phyloP scores from a whole-genome alignment of 768 basidiomycete species.

The Coprinopsis sp. region DNA sequence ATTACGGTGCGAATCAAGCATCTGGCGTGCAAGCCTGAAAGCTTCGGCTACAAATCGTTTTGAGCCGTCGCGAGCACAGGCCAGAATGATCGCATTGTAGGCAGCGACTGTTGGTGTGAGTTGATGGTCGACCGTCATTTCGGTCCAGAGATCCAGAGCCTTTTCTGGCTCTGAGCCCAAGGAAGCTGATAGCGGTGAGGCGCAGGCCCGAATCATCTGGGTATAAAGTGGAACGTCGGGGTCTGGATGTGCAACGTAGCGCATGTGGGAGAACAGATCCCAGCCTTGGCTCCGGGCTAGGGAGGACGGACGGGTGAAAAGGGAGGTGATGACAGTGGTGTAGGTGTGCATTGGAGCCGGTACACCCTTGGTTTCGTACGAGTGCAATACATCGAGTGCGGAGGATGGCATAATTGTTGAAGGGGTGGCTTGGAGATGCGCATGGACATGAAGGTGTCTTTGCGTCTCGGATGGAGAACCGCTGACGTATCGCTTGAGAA shows the following conservation, averaged over 20 bases:
- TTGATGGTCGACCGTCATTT: constrained; percentile 76
- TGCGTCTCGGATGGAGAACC: constrained; percentile 46
- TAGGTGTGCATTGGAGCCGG: constrained; percentile 76
- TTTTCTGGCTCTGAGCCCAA: constrained; percentile 77
- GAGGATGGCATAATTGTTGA: constrained; percentile 46
- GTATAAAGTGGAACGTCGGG: constrained; percentile 74
- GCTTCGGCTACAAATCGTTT: constrained; percentile 72
- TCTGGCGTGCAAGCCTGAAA: constrained; percentile 79
- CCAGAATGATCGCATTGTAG: constrained; percentile 80
- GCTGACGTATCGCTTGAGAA: constrained; percentile 14
- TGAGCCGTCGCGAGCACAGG: constrained; percentile 65
- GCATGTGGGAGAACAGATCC: constrained; percentile 95
- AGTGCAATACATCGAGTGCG: constrained; percentile 65
- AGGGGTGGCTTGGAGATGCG: constrained; percentile 51
- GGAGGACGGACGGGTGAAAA: constrained; percentile 46
- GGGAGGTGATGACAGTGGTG: constrained; percentile 57
- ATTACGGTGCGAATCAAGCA: constrained; percentile 76
- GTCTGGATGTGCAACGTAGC: constrained; percentile 84
- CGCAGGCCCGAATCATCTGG: constrained; percentile 86
- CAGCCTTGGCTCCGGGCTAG: constrained; percentile 74
- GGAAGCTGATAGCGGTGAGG: constrained; percentile 40
- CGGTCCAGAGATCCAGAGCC: constrained; percentile 88
- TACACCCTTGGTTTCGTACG: constrained; percentile 59
- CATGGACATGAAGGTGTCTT: constrained; percentile 69
- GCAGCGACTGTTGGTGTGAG: constrained; percentile 61